Conservation (phyloP, 805 yeast species). For the Pichia deserticola region DNA sequence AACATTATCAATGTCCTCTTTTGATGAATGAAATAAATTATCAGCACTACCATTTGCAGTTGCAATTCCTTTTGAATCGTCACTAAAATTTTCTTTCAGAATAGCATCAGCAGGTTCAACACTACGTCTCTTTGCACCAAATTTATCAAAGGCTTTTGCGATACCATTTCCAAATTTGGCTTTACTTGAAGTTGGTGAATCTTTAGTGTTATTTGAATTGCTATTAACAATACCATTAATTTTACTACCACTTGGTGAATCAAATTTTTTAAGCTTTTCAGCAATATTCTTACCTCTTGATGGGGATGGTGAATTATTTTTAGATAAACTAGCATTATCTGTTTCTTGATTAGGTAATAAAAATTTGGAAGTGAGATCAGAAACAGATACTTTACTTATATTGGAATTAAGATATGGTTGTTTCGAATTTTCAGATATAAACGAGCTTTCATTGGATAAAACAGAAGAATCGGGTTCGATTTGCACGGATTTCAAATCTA, state of each 20-base stretch:
- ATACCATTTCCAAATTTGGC: conserved; percentile 11
- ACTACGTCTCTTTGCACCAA: conserved; percentile 25
- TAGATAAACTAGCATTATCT: background rate
- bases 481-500: too few species aligned
- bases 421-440: background rate
- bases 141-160: conserved; percentile 24
- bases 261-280: conserved; percentile 23
- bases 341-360: background rate
- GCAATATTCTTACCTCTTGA: conserved; percentile 15
- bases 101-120: background rate
- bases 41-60: background rate
- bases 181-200: conserved; percentile 11
- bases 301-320: conserved; percentile 12
- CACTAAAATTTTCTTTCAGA: background rate
- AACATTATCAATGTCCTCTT: background rate
- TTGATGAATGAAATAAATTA: too few species aligned
- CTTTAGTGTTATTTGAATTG: background rate
- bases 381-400: background rate
- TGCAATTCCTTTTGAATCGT: background rate
- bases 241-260: conserved; percentile 10
- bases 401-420: background rate
- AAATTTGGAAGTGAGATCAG: background rate
- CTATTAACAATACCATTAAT: background rate
- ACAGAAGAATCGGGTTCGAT: too few species aligned
- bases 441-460: too few species aligned